Evolutionary conservation across 192 early-diverging fungal genomes (phyloP), one percentile per base, ranked within the genome.

Genomic region (Entomortierella beljakovae): DNA sequence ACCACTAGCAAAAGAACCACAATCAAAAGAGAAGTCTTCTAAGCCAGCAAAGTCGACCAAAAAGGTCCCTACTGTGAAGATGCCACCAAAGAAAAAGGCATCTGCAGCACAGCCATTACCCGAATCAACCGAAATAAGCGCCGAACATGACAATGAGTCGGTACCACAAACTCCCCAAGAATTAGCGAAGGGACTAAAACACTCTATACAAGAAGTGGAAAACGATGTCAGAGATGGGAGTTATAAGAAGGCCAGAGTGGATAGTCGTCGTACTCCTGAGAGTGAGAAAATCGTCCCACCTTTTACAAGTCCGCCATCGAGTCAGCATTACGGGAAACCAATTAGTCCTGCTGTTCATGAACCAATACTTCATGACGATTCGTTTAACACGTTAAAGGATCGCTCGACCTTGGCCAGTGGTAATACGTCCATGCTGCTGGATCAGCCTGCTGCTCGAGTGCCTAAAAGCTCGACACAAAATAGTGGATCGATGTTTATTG

Each of bases 11-110:
- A 77, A 77, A 28, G 73, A 77, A 1, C 68, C 63, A 61, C 20
- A 26, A 1, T 25, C 32, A 4, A 79, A 79, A 31, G 75, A 79
- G 26, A 79, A 70, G 18, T 34, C 54, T n/a, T 34, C 7, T 26
- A 79, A 79, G 25, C 28, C 55, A 7, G 18, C 38, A 29, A 66
- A 64, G 56, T 59, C 15, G 3, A 46, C 43, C 43, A 46, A 77
- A 34, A 77, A 72, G 28, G 48, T 38, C 16, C 33, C 46, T 23
- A 62, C 65, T 23, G 50, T 46, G 9, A 68, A 71, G 54, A 59
- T 58, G 22, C 59, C 67, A 33, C 20, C 49, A 23, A 76, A 76
- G 72, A 79, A 79, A 42, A 77, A 77, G 46, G 55, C 42, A 31
- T 48, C 53, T 13, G 11, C 34, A 5, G 46, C 32, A 20, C 6